Conservation (phyloP, 371 early-diverging fungal species). For the Actinomucor elegans region DNA sequence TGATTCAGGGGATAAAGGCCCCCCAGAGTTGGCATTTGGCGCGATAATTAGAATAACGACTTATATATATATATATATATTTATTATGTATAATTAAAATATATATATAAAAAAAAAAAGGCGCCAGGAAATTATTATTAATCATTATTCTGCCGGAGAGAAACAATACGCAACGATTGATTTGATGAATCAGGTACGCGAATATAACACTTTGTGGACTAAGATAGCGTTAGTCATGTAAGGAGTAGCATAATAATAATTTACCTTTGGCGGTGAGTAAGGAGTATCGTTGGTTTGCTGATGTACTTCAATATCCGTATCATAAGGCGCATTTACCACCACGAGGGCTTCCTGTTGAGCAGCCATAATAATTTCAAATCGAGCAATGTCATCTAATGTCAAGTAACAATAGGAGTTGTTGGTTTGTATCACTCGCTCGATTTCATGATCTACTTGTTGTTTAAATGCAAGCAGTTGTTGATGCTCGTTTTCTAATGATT, state of each 20-base stretch:
- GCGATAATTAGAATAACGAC: too few relatives aligned
- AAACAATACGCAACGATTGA: constrained; percentile 27
- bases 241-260: background rate
- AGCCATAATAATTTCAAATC: constrained; percentile 28
- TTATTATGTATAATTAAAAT: too few relatives aligned
- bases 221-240: background rate
- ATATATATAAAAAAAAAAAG: background rate
- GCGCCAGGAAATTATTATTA: constrained; percentile 4
- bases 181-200: constrained; percentile 31
- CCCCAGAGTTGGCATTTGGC: too few relatives aligned
- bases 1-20: too few relatives aligned
- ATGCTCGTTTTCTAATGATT: constrained; percentile 30
- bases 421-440: constrained; percentile 28
- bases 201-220: constrained; percentile 32
- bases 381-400: constrained; percentile 34
- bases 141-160: constrained; percentile 11
- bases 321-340: constrained; percentile 40
- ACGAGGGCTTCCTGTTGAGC: constrained; percentile 30
- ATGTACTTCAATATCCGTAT: constrained; percentile 36
- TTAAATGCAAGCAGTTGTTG: constrained; percentile 21
- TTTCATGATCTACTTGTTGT: constrained; percentile 35
- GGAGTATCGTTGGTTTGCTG: constrained; percentile 6
- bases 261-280: background rate
- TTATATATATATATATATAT: background rate
- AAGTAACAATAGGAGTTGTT: constrained; percentile 37